Evolutionary conservation across 2,329 filamentous ascomycete species (phyloP).

Genomic region (Beauveria sp.): DNA sequence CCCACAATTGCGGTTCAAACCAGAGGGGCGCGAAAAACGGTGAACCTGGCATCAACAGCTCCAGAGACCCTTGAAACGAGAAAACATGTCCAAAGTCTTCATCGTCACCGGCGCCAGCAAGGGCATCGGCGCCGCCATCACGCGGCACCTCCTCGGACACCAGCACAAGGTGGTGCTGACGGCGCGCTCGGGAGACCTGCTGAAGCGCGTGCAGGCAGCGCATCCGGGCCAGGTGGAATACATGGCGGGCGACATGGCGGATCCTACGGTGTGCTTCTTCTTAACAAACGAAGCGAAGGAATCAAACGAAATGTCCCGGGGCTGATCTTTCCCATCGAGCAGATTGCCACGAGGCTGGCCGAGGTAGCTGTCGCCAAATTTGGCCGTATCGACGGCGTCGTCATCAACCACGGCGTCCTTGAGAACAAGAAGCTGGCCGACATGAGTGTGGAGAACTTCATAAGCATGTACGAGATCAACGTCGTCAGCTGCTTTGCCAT

Average conservation of each 20-base stretch:
- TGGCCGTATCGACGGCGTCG: slow-evolving; percentile 67
- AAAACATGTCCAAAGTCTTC: slow-evolving; percentile 53
- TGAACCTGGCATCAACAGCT: no score
- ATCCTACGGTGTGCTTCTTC: slow-evolving; percentile 35
- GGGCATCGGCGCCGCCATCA: slow-evolving; percentile 52
- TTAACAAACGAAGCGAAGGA: not conserved
- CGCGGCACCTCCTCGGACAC: slow-evolving; percentile 41
- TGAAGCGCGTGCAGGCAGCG: slow-evolving; percentile 43
- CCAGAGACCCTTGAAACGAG: not conserved
- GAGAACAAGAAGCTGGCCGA: slow-evolving; percentile 68
- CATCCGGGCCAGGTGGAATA: slow-evolving; percentile 47
- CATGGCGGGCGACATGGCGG: slow-evolving; percentile 47
- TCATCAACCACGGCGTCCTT: slow-evolving; percentile 82
- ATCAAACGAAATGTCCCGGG: no score
- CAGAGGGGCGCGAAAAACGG: not conserved
- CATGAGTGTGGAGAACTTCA: slow-evolving; percentile 66
- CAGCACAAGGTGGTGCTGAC: slow-evolving; percentile 53
- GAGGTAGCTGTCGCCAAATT: slow-evolving; percentile 59
- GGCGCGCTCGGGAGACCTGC: slow-evolving; percentile 42
- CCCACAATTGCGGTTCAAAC: not conserved
- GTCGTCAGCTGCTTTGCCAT: slow-evolving; percentile 76
- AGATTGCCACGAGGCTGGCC: slow-evolving; percentile 51
- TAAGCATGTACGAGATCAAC: slow-evolving; percentile 69
- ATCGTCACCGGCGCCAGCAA: slow-evolving; percentile 61
- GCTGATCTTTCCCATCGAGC: not conserved